A percentile compares a stretch with the other conserved stretches of the same genome.
Evolutionary conservation across 2,329 filamentous ascomycete species (phyloP).

Genomic region (Penicillium sp.): DNA sequence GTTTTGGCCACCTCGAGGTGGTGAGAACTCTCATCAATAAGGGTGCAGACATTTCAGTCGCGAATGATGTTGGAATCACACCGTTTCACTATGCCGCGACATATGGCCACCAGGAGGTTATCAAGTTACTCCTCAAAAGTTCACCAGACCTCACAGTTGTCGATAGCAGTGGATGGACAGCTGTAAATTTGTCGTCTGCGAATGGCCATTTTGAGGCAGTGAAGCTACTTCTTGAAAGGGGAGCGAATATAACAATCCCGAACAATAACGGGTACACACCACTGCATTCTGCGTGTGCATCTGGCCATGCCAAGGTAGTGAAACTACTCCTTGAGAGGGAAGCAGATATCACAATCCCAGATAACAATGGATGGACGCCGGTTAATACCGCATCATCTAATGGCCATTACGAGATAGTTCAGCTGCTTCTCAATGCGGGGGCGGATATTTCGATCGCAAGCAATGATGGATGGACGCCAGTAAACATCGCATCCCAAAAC

Average conservation of each 20-base stretch:
- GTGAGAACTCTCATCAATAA: conserved; percentile 4
- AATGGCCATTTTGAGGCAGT: background rate
- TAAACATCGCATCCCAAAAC: background rate
- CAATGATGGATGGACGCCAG: background rate
- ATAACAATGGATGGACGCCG: background rate
- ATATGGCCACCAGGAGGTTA: background rate
- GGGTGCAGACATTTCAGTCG: conserved; percentile 2
- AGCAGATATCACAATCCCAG: background rate
- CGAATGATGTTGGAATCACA: background rate
- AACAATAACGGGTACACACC: background rate
- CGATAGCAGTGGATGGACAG: background rate
- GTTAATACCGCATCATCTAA: background rate
- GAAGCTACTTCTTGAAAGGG: background rate
- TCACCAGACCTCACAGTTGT: background rate
- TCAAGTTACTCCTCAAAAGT: background rate
- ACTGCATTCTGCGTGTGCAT: background rate
- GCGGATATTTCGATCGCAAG: background rate
- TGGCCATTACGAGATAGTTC: background rate
- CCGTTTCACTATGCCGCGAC: conserved; percentile 5
- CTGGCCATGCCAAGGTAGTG: background rate
- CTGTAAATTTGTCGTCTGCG: background rate
- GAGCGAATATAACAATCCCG: background rate
- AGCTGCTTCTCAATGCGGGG: background rate
- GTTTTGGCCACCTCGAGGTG: background rate
- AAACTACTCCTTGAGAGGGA: background rate